Conservation (phyloP, 495 filamentous ascomycete species). For the Gamarada debralockiae region DNA sequence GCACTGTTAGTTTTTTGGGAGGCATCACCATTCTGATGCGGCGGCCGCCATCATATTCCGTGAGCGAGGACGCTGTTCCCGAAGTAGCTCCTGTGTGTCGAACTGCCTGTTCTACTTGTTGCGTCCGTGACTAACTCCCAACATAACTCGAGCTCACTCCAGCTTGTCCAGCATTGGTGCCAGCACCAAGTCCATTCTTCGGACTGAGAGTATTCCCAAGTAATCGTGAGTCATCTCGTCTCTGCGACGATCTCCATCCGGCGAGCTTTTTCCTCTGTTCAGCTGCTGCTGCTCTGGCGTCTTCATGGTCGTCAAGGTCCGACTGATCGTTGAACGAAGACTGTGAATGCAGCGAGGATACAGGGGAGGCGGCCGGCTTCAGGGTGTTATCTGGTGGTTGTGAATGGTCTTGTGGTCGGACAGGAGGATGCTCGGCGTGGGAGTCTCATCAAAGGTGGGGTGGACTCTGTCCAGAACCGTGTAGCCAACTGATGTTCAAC, state of each 20-base stretch:
- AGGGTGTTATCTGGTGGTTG: conserved; percentile 46
- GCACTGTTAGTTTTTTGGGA: too few relatives aligned
- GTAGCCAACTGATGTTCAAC: conserved; percentile 11
- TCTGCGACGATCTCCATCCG: conserved; percentile 73
- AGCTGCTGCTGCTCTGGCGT: conserved; percentile 34
- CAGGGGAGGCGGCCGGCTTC: conserved; percentile 55
- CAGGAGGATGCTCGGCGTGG: conserved; percentile 15
- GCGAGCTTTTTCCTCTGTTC: conserved; percentile 61
- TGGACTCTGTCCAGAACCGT: too few relatives aligned
- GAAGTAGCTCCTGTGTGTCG: too few relatives aligned
- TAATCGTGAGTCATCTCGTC: conserved; percentile 42
- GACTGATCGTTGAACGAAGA: conserved; percentile 72
- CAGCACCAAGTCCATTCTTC: conserved; percentile 48
- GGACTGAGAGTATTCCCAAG: conserved; percentile 41
- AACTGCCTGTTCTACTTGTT: too few relatives aligned
- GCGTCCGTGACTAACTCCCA: conserved; percentile 51
- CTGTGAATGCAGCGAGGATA: conserved; percentile 64
- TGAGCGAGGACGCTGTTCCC: too few relatives aligned
- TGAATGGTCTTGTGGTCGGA: conserved; percentile 9
- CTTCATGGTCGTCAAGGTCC: conserved; percentile 66
- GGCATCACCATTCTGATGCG: too few relatives aligned
- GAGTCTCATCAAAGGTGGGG: conserved; percentile 25
- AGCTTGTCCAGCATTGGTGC: conserved; percentile 58
- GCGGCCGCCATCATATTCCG: too few relatives aligned
- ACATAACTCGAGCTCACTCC: conserved; percentile 67